Base-by-base conservation (phyloP, 75 land plant genomes). In the Picea sitchensis region DNA sequence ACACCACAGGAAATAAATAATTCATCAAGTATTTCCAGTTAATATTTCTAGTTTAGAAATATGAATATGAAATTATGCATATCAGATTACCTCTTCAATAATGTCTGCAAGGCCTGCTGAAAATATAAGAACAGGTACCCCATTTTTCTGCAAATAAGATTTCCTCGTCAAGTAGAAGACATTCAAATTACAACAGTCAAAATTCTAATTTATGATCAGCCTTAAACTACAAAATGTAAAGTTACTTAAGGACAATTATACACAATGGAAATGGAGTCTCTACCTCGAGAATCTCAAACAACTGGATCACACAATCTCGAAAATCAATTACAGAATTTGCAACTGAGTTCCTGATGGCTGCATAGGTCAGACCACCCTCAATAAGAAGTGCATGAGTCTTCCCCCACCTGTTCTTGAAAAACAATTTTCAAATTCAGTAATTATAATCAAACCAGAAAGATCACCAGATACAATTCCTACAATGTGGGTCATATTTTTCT, bases 61-160 rank as follows among this genome's bases (percentile, higher is more conserved):
- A 44, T 41, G 12, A 68, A 14, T 13, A 4, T 56, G 14, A 80
- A 77, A 7, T 61, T 41, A 61, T 76, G 30, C 18, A 54, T 41
- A 79, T 36, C 21, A 59, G 72, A 68, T 60, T 71, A 94, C 98
- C 98, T 96, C 98, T 80, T 96, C 98, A 60, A 96, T 96, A 30
- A 96, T 90, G 84, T 96, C 98, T 41, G 98, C 92, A 58, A 96
- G 92, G 5, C 98, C 98, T 76, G 98, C 98, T 79, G 98, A 96
- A 88, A 96, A 96, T 47, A 96, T 89, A 2, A 96, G 92, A 78
- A 94, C 82, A 36, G 98, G 98, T 20, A 96, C 87, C 54, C 82
- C 86, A 64, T 63, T 89, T 64, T 84, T 88, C 98, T 96, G 89
- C 76, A 62, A 79, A 78, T 31, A 79, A 58, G 14, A 30, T 21